phyloP scores from a whole-genome alignment of 805 yeast species.

The Teunomyces cretensis region DNA sequence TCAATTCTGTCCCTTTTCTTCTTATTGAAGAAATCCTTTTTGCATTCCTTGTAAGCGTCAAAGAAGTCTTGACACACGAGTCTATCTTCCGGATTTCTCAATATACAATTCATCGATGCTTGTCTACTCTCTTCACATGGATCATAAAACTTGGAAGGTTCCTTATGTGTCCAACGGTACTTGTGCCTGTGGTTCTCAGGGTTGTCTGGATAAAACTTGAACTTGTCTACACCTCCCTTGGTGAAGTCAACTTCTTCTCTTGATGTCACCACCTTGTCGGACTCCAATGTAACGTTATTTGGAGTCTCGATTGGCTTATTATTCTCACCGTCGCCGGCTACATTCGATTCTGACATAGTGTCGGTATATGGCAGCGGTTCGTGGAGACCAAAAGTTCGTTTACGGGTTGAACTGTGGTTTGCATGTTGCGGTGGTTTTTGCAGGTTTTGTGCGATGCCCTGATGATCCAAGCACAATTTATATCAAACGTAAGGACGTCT shows the following conservation, averaged over 20 bases:
- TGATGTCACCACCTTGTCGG: slow-evolving; percentile 32
- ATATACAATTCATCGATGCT: slow-evolving; percentile 84
- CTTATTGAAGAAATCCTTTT: slow-evolving; percentile 48
- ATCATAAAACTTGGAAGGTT: slow-evolving; percentile 81
- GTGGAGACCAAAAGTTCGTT: background rate
- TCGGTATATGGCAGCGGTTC: background rate
- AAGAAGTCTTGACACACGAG: slow-evolving; percentile 74
- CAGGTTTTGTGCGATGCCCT: slow-evolving; percentile 3
- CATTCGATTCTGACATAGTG: background rate
- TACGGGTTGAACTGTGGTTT: background rate
- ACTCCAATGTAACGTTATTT: background rate
- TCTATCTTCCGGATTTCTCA: slow-evolving; percentile 67
- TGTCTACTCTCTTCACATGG: slow-evolving; percentile 90
- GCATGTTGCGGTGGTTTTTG: background rate
- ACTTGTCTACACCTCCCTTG: slow-evolving; percentile 50
- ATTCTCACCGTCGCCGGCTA: background rate
- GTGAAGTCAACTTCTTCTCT: slow-evolving; percentile 54
- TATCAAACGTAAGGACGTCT: background rate
- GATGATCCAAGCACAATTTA: background rate
- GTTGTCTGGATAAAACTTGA: slow-evolving; percentile 81
- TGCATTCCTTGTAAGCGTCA: slow-evolving; percentile 91
- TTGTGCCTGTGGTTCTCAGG: slow-evolving; percentile 74
- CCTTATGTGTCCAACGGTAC: slow-evolving; percentile 69
- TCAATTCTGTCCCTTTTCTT: slow-evolving; percentile 33
- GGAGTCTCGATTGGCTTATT: background rate